A percentile compares a stretch with the other conserved stretches of the same genome.
These are phyloP conservation scores for Conringia planisiliqua DNA, from an alignment of 345 rosid genomes.

Conservation along the genomic window DNA sequence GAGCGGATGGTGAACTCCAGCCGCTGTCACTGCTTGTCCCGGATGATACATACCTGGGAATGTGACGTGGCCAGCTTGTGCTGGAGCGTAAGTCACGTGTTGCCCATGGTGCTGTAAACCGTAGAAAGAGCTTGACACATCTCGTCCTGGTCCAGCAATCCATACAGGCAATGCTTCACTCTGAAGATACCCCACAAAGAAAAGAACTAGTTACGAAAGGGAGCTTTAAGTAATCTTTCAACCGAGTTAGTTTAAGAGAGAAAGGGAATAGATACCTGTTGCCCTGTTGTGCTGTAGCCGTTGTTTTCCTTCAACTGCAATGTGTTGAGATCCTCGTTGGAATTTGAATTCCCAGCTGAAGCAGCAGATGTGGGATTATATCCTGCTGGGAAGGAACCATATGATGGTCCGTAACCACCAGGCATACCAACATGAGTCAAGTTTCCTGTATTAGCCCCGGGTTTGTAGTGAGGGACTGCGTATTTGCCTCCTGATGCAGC, in stretches of 20 bases:
- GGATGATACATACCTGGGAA: conserved; percentile 73
- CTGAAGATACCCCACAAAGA: conserved; percentile 39
- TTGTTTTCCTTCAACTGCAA: conserved; percentile 83
- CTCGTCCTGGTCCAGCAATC: conserved; percentile 80
- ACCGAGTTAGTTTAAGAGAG: background rate
- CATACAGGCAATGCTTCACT: conserved; percentile 83
- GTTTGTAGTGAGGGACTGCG: conserved; percentile 74
- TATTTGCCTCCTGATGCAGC: conserved; percentile 71
- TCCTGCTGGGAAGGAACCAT: conserved; percentile 73
- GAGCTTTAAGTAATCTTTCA: background rate
- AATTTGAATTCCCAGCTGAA: conserved; percentile 61
- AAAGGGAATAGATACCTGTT: conserved; percentile 43
- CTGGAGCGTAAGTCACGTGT: conserved; percentile 70
- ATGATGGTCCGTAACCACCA: conserved; percentile 63
- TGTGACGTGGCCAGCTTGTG: conserved; percentile 68
- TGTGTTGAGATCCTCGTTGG: conserved; percentile 70
- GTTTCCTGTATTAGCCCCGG: conserved; percentile 66
- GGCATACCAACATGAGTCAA: conserved; percentile 71
- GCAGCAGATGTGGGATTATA: conserved; percentile 65
- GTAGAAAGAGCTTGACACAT: conserved; percentile 71
- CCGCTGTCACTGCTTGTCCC: conserved; percentile 62
- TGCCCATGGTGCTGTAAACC: conserved; percentile 84
- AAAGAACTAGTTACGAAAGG: conserved; percentile 20
- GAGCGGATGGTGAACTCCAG: conserved; percentile 63
- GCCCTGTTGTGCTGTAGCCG: conserved; percentile 67